phyloP scores from a whole-genome alignment of 257 asterid genomes.

The Gentiana macrophylla region DNA sequence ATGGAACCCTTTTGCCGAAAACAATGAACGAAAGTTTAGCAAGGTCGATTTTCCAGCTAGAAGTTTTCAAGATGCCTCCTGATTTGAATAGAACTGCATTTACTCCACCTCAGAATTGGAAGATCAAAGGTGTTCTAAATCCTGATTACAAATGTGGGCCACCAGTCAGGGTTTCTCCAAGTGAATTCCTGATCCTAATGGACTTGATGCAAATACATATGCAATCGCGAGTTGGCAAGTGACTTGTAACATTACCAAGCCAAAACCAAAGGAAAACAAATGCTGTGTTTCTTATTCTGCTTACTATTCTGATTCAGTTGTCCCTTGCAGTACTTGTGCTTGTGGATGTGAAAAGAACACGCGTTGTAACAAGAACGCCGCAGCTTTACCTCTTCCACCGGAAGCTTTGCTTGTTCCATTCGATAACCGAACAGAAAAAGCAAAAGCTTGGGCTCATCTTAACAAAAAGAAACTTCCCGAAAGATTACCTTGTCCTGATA shows the following conservation, averaged over 20 bases:
- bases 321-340: constrained; percentile 83
- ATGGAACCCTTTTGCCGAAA: constrained; percentile 54
- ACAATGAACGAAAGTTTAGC: constrained; percentile 69
- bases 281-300: constrained; percentile 92
- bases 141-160: constrained; percentile 70
- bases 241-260: constrained; percentile 59
- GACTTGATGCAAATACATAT: constrained; percentile 31
- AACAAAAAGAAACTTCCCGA: constrained; percentile 33
- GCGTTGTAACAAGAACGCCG: constrained; percentile 29
- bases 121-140: constrained; percentile 52
- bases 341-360: constrained; percentile 55
- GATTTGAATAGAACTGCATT: constrained; percentile 65
- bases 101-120: constrained; percentile 81
- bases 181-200: constrained; percentile 55
- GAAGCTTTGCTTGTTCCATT: constrained; percentile 79
- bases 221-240: constrained; percentile 85
- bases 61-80: constrained; percentile 81
- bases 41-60: constrained; percentile 61
- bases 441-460: constrained; percentile 48
- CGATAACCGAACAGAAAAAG: constrained; percentile 41
- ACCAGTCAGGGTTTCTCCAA: constrained; percentile 55
- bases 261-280: constrained; percentile 39
- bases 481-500: constrained; percentile 75
- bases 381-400: constrained; percentile 44
- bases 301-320: constrained; percentile 45